Percentiles rank a stretch among this genome's conserved stretches.
Evolutionary conservation across 140 eudicot species (phyloP).

Genomic region (Flaveria floridana): DNA sequence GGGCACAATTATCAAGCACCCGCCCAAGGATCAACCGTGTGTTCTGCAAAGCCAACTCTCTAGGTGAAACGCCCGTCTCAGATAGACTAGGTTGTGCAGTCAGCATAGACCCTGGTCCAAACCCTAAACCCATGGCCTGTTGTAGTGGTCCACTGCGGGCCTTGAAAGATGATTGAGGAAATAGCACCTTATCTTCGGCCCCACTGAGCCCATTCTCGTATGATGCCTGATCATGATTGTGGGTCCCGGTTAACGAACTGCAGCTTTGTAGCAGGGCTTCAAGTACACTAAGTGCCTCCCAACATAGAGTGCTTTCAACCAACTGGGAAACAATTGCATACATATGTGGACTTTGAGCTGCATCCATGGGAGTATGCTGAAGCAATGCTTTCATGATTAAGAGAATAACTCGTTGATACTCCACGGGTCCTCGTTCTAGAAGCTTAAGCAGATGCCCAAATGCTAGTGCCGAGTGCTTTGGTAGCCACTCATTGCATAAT

Average conservation of each 20-base stretch:
- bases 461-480: slow-evolving; percentile 82
- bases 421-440: slow-evolving; percentile 88
- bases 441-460: slow-evolving; percentile 81
- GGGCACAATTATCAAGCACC: slow-evolving; percentile 86
- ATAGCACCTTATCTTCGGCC: slow-evolving; percentile 67
- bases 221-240: slow-evolving; percentile 52
- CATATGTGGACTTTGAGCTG: slow-evolving; percentile 99
- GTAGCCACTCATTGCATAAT: slow-evolving; percentile 84
- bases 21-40: slow-evolving; percentile 88
- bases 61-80: slow-evolving; percentile 68
- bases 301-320: slow-evolving; percentile 92
- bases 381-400: slow-evolving; percentile 90
- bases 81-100: slow-evolving; percentile 40
- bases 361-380: slow-evolving; percentile 95
- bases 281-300: slow-evolving; percentile 99
- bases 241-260: slow-evolving; percentile 77
- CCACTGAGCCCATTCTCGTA: slow-evolving; percentile 72
- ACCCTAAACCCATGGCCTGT: slow-evolving; percentile 71
- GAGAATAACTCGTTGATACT: slow-evolving; percentile 86
- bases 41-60: slow-evolving; percentile 87
- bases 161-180: slow-evolving; percentile 88
- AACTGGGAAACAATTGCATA: slow-evolving; percentile 94
- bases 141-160: slow-evolving; percentile 95
- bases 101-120: slow-evolving; percentile 49
- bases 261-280: slow-evolving; percentile 98